Conservation (phyloP, 116 monocot species). For the Posidonia oceanica region DNA sequence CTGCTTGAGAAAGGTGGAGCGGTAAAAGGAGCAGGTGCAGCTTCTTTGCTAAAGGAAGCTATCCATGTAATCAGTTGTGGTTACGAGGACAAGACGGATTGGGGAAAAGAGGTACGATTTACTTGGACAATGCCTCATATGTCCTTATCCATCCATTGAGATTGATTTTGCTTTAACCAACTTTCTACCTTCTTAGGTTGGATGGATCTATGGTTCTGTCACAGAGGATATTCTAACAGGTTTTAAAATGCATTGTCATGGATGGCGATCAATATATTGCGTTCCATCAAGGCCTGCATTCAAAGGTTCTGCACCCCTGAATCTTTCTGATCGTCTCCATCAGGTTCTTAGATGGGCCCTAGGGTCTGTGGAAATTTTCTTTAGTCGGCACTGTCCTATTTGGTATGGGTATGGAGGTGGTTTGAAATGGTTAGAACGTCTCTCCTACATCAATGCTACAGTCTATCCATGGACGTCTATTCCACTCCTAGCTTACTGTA, state of each 20-base stretch:
- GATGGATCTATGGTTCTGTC: constrained; percentile 94
- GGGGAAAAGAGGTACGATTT: constrained; percentile 73
- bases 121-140: neutral
- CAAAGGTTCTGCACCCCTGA: constrained; percentile 83
- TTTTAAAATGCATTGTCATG: constrained; percentile 93
- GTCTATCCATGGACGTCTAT: constrained; percentile 84
- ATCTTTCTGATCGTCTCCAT: constrained; percentile 87
- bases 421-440: constrained; percentile 56
- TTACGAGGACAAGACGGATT: constrained; percentile 89
- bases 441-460: constrained; percentile 73
- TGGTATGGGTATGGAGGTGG: constrained; percentile 91
- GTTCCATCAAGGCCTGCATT: constrained; percentile 62
- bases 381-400: constrained; percentile 69
- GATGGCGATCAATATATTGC: constrained; percentile 91
- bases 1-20: constrained; percentile 73
- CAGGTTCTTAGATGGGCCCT: constrained; percentile 89
- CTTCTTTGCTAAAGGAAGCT: constrained; percentile 79
- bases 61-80: constrained; percentile 92
- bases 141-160: neutral
- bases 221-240: constrained; percentile 93
- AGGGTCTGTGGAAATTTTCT: constrained; percentile 82
- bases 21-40: constrained; percentile 58
- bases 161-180: neutral
- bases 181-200: constrained; percentile 31
- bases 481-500: constrained; percentile 78